Conservation (phyloP, 192 early-diverging fungal species). For the Linnemannia elongata region DNA sequence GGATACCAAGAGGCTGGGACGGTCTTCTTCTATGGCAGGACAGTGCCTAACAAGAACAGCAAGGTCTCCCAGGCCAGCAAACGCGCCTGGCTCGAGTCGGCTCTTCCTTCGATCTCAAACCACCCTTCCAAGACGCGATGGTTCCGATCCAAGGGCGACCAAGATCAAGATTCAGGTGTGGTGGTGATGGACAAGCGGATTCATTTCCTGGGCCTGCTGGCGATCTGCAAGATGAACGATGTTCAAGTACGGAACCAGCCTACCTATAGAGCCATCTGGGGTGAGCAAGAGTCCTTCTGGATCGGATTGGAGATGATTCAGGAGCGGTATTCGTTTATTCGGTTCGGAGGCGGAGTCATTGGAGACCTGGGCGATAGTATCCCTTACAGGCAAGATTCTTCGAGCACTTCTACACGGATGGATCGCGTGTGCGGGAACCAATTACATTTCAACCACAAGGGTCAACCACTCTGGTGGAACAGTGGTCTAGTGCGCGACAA, state of each 20-base stretch:
- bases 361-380: slow-evolving; percentile 60
- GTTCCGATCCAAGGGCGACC: slow-evolving; percentile 52
- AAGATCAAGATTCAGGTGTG: slow-evolving; percentile 74
- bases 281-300: slow-evolving; percentile 81
- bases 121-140: slow-evolving; percentile 57
- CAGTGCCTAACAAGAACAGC: slow-evolving; percentile 37
- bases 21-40: slow-evolving; percentile 73
- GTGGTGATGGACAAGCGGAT: slow-evolving; percentile 65
- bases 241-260: slow-evolving; percentile 53
- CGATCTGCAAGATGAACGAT: slow-evolving; percentile 68
- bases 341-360: slow-evolving; percentile 60
- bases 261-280: slow-evolving; percentile 57
- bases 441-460: slow-evolving; percentile 55
- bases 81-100: slow-evolving; percentile 63
- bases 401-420: background rate
- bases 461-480: slow-evolving; percentile 64
- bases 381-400: slow-evolving; percentile 9
- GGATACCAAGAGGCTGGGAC: slow-evolving; percentile 60
- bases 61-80: background rate
- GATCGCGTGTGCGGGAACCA: slow-evolving; percentile 59
- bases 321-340: slow-evolving; percentile 63
- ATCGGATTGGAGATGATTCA: slow-evolving; percentile 71
- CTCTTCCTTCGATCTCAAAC: slow-evolving; percentile 58
- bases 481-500: slow-evolving; percentile 62
- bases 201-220: slow-evolving; percentile 65